A percentile compares a stretch with the other conserved stretches of the same genome.
phyloP scores from a whole-genome alignment of 2,329 filamentous ascomycete genomes.

The Ascochyta fabae region DNA sequence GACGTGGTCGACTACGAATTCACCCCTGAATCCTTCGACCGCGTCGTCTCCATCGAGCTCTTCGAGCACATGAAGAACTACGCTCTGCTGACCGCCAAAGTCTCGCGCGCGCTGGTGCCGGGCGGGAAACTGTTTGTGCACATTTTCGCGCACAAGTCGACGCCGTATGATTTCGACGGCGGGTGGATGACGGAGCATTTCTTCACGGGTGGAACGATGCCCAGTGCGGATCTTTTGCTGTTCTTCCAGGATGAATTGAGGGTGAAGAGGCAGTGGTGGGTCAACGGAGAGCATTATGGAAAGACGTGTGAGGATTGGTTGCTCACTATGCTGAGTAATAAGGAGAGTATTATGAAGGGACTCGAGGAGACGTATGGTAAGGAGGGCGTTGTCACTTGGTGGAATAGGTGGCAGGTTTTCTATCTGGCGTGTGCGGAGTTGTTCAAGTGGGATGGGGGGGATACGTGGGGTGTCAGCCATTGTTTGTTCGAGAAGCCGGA shows the following conservation, averaged over 20 bases:
- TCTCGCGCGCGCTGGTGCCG: conserved; percentile 64
- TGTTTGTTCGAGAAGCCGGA: conserved; percentile 68
- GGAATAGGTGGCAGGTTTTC: conserved; percentile 74
- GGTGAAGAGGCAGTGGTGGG: conserved; percentile 72
- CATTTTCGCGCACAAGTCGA: conserved; percentile 68
- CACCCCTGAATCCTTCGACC: conserved; percentile 63
- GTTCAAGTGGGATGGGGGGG: conserved; percentile 69
- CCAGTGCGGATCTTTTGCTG: conserved; percentile 68
- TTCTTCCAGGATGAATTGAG: conserved; percentile 70
- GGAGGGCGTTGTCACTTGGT: conserved; percentile 67
- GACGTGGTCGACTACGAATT: conserved; percentile 73
- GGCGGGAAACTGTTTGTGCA: conserved; percentile 73
- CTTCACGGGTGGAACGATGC: conserved; percentile 77
- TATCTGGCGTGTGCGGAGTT: conserved; percentile 75
- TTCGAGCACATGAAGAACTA: conserved; percentile 84
- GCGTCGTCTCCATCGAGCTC: conserved; percentile 72
- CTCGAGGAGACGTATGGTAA: conserved; percentile 70
- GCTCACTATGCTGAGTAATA: conserved; percentile 64
- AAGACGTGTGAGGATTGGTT: conserved; percentile 76
- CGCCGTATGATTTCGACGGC: conserved; percentile 73
- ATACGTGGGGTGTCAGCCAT: conserved; percentile 72
- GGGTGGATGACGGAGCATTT: conserved; percentile 79
- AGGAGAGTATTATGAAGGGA: conserved; percentile 67
- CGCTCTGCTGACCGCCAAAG: conserved; percentile 69
- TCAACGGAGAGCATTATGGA: conserved; percentile 71